Evolutionary conservation across 208 protist species (phyloP).

Genomic region (Leishmania turanica): DNA sequence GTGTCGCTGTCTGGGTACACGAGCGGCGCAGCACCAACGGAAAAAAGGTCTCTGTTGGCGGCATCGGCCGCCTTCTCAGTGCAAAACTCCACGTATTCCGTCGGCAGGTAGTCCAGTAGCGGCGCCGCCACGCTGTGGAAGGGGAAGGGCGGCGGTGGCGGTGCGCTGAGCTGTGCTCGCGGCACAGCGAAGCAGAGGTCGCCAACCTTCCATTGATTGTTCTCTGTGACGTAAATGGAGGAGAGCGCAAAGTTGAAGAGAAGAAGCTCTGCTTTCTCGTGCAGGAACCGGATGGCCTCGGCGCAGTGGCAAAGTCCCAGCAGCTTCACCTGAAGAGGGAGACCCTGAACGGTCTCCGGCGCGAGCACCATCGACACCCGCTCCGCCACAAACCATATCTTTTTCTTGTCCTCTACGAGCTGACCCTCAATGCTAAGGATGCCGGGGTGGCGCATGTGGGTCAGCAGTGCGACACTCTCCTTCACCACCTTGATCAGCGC

Average conservation of each 20-base stretch:
- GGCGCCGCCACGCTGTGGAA: constrained; percentile 42
- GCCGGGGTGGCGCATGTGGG: constrained; percentile 43
- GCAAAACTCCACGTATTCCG: constrained; percentile 42
- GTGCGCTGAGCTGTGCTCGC: constrained; percentile 10
- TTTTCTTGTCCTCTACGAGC: constrained; percentile 42
- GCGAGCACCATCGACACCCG: constrained; percentile 39
- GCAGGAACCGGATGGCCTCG: constrained; percentile 54
- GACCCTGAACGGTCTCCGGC: constrained; percentile 23
- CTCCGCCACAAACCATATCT: constrained; percentile 55
- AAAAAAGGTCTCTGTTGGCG: constrained; percentile 13
- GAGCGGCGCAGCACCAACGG: constrained; percentile 12
- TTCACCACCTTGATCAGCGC: constrained; percentile 33
- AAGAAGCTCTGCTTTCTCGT: constrained; percentile 49
- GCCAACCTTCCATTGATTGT: constrained; percentile 54
- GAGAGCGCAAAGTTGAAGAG: constrained; percentile 54
- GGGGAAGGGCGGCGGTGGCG: constrained; percentile 11
- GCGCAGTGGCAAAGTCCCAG: constrained; percentile 47
- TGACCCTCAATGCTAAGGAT: constrained; percentile 45
- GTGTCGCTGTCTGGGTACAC: constrained; percentile 58
- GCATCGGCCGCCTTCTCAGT: neutral
- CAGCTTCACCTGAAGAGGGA: constrained; percentile 45
- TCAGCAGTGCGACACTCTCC: constrained; percentile 37
- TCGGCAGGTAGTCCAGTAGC: constrained; percentile 58
- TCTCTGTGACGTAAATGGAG: constrained; percentile 49
- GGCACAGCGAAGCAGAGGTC: constrained; percentile 48